Conservation (phyloP, 768 basidiomycete genomes). For the Amyloporia xantha region DNA sequence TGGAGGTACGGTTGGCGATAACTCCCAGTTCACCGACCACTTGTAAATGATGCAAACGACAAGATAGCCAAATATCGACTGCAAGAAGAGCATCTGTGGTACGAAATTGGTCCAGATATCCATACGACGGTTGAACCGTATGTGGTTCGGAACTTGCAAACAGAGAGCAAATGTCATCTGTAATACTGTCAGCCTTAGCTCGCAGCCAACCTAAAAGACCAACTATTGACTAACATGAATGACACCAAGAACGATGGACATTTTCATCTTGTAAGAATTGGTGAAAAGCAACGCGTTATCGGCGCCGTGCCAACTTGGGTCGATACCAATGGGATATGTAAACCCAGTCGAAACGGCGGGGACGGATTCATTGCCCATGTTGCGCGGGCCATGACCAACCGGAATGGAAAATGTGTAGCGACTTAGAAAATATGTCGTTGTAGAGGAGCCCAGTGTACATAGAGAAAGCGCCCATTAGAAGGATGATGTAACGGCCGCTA, state of each 20-base stretch:
- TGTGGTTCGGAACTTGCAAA: conserved; percentile 91
- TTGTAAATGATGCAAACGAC: conserved; percentile 94
- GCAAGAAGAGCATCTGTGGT: conserved; percentile 95
- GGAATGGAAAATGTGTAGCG: conserved; percentile 80
- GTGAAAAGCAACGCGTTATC: conserved; percentile 90
- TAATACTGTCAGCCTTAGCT: background rate
- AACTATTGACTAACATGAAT: conserved; percentile 67
- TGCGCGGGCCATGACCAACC: conserved; percentile 73
- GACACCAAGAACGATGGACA: conserved; percentile 94
- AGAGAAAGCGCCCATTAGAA: conserved; percentile 96
- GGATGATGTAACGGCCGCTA: conserved; percentile 96
- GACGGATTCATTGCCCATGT: conserved; percentile 38
- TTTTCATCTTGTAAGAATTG: conserved; percentile 99
- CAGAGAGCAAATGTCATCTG: conserved; percentile 99
- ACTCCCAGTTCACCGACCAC: conserved; percentile 91
- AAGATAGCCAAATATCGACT: conserved; percentile 97
- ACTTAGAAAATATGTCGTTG: conserved; percentile 97
- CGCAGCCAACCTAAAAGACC: background rate
- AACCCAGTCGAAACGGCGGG: conserved; percentile 52
- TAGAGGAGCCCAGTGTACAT: conserved; percentile 96
- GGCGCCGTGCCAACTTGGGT: conserved; percentile 92
- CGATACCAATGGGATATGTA: conserved; percentile 90
- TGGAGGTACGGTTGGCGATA: conserved; percentile 63
- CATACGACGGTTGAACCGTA: conserved; percentile 81
- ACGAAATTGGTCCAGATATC: conserved; percentile 95